Conservation (phyloP, 805 yeast genomes). For the Blastobotrys mokoenaii region DNA sequence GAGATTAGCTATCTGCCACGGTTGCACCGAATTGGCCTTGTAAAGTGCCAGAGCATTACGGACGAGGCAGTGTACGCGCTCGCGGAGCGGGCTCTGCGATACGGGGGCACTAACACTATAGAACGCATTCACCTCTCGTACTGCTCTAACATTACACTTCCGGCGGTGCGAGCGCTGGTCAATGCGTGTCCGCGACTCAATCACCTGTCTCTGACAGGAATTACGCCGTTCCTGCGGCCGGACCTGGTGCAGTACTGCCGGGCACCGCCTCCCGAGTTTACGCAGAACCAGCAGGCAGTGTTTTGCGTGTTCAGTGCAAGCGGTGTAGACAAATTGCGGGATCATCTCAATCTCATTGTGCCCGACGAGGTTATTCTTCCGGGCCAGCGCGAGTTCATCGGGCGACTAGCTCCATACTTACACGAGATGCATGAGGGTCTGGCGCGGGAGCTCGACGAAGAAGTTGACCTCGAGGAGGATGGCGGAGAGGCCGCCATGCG, state of each 20-base stretch:
- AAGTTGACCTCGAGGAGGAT: no score
- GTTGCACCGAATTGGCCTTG: conserved; percentile 84
- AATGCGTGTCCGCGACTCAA: conserved; percentile 79
- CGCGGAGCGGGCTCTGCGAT: conserved; percentile 32
- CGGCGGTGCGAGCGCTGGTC: conserved; percentile 67
- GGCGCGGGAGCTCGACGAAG: no score
- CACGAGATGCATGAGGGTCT: no score
- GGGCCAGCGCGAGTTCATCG: neutral
- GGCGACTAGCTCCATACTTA: neutral
- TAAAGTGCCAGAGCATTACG: conserved; percentile 80
- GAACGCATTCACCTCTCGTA: conserved; percentile 92
- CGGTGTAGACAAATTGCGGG: conserved; percentile 72
- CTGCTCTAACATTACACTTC: conserved; percentile 70
- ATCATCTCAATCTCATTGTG: conserved; percentile 41
- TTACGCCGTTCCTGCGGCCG: conserved; percentile 74
- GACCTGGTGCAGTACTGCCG: conserved; percentile 85
- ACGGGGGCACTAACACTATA: conserved; percentile 45
- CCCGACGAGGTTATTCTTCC: neutral
- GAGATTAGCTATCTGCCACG: conserved; percentile 72
- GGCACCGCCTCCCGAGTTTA: conserved; percentile 87
- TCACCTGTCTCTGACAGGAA: conserved; percentile 88
- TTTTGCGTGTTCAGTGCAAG: conserved; percentile 92
- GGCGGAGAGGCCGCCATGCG: no score
- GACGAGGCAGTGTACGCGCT: conserved; percentile 71
- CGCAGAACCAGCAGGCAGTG: conserved; percentile 69